Base-by-base conservation (phyloP, 192 early-diverging fungal genomes). In the Linnemannia elongata region DNA sequence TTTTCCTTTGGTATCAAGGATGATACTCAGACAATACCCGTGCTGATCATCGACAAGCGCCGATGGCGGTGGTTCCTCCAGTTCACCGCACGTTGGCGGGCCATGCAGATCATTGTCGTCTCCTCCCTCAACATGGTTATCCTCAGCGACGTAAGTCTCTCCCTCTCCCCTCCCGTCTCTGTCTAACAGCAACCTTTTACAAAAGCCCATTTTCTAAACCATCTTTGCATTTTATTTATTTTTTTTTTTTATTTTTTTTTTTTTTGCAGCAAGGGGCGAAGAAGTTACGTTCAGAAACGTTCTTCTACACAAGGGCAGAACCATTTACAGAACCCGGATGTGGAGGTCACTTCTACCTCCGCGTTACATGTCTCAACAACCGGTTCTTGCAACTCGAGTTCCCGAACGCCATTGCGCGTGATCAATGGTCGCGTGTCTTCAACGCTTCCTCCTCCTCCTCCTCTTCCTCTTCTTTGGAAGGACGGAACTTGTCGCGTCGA, bases 1-100 rank as follows among this genome's bases (percentile, higher is more conserved):
- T 74, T 74, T n/a, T 74, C 73, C 4, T 74, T 74, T 52, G 73
- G 73, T 4, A 54, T 52, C 30, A 74, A 52, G 45, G 44, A 74
- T 42, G 41, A 78, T 12, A 70, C 47, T 24, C 63, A 69, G 42
- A 47, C 39, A 20, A 47, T 71, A 24, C 77, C 77, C 13, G 68
- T 78, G 0, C 30, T 47, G 15, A 24, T 70, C 33, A 68, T 52
- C 17, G 36, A 45, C 18, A 63, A 55, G 47, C 55, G 42, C 15
- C 38, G 13, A 0, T 49, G 55, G 30, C 33, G 36, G 27, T 78
- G 77, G 69, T 24, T 49, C 18, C 69, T 10, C 8, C 41, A 39
- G 55, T 52, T 47, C 30, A 38, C 41, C 18, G 33, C 35, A 8
- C 66, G 52, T 0, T 78, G 77, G 69, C 30, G 44, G 27, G 38